Evolutionary conservation across 1,139 yeast genomes (phyloP), one percentile per base, ranked within the genome.

Genomic region (Starmera stellimalicola): DNA sequence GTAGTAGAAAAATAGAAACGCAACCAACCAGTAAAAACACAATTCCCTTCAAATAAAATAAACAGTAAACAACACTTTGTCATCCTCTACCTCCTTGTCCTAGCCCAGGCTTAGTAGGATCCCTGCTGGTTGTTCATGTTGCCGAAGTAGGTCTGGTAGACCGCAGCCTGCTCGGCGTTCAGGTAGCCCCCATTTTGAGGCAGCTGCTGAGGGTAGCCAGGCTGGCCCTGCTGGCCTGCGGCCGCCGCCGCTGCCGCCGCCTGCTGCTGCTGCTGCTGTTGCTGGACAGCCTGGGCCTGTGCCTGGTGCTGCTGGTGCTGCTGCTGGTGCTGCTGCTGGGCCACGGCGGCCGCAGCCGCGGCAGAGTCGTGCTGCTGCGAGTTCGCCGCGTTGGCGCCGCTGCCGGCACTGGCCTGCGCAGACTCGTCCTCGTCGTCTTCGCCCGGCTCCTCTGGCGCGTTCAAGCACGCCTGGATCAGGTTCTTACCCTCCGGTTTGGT

Each of bases 401-500:
- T 40, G 24, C 35, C 17, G 34, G 38, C 10, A 34, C 46, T 23
- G 29, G 41, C 31, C 20, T 53, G 40, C 39, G 56, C 51, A 17
- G 51, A 42, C 15, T 52, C 18, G 26, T 43, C 48, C 32, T 55
- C 58, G 23, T 77, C 84, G 33, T 77, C 76, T 39, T 75, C 81
- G 30, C 74, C 84, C 27, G 72, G 73, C 37, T 74, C 81, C 44
- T 79, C 88, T 16, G 96, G 95, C 6, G 97, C 96, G 57, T 91
- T 91, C 52, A 91, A 68, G 59, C 98, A 91, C 11, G 96, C 95
- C 65, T 91, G 97, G 54, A 91, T 91, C 52, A 91, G 71, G 58
- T 87, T 87, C 60, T 91, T 88, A 46, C 98, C 98, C 62, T 91
- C 98, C 30, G 94, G 80, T 60, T 91, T 88, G 25, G 97, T 91